Conservation (phyloP, 495 filamentous ascomycete genomes). For the Aspergillus leporis region DNA sequence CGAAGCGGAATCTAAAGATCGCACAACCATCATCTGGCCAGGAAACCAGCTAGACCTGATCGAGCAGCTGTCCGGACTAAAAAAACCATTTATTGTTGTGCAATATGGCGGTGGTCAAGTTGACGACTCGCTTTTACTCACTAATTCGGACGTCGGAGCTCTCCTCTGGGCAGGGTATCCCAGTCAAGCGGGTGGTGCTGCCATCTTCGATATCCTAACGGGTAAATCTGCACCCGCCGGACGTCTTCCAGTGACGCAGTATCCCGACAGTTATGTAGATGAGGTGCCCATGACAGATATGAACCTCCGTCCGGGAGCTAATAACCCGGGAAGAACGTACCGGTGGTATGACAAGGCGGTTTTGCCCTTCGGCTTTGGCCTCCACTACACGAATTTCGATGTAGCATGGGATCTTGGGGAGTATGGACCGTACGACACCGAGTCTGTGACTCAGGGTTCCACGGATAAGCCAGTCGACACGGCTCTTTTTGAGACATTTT, state of each 20-base stretch:
- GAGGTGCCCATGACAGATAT: conserved; percentile 53
- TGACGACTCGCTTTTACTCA: conserved; percentile 48
- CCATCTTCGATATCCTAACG: conserved; percentile 48
- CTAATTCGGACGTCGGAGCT: conserved; percentile 43
- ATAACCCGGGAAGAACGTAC: conserved; percentile 48
- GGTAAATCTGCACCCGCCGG: conserved; percentile 51
- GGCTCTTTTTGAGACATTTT: conserved; percentile 21
- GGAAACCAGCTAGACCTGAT: conserved; percentile 54
- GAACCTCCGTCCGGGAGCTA: conserved; percentile 41
- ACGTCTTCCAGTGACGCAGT: conserved; percentile 54
- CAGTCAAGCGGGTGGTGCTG: conserved; percentile 50
- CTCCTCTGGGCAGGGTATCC: conserved; percentile 57
- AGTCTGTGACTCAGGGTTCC: neutral
- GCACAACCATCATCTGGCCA: conserved; percentile 51
- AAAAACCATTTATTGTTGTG: conserved; percentile 52
- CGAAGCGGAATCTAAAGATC: conserved; percentile 51
- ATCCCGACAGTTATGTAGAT: conserved; percentile 50
- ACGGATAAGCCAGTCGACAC: neutral
- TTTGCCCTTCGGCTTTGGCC: conserved; percentile 49
- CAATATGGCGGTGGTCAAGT: conserved; percentile 55
- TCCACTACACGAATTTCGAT: conserved; percentile 45
- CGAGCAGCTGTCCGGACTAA: conserved; percentile 38
- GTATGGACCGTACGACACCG: neutral
- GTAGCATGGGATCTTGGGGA: neutral
- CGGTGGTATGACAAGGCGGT: conserved; percentile 52